phyloP scores from a whole-genome alignment of 805 yeast genomes.

The Ogataea philodendri region DNA sequence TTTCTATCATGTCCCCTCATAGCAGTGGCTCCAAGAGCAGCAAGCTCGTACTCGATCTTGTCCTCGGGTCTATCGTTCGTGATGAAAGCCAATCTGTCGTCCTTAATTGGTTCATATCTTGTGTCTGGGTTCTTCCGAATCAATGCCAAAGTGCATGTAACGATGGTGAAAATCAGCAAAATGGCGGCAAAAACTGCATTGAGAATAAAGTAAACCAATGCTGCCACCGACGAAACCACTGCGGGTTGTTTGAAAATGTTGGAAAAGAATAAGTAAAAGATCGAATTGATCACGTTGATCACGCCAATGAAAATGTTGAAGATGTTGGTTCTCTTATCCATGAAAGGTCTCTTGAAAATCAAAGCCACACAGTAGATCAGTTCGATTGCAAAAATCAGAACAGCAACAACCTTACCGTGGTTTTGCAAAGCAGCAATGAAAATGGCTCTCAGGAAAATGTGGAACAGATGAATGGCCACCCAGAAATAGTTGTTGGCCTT shows the following conservation, averaged over 20 bases:
- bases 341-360: slow-evolving; percentile 77
- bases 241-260: slow-evolving; percentile 79
- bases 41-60: slow-evolving; percentile 57
- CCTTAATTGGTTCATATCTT: slow-evolving; percentile 93
- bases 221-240: slow-evolving; percentile 89
- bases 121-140: slow-evolving; percentile 91
- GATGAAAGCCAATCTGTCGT: slow-evolving; percentile 94
- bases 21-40: slow-evolving; percentile 70
- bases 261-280: slow-evolving; percentile 87
- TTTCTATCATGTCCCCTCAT: slow-evolving; percentile 57
- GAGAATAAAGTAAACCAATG: slow-evolving; percentile 80
- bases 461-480: slow-evolving; percentile 60
- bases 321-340: slow-evolving; percentile 93
- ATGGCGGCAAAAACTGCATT: slow-evolving; percentile 87
- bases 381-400: slow-evolving; percentile 74
- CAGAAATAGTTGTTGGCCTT: slow-evolving; percentile 87
- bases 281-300: slow-evolving; percentile 75
- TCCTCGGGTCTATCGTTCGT: slow-evolving; percentile 45
- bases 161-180: slow-evolving; percentile 78
- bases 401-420: slow-evolving; percentile 79
- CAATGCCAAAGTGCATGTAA: slow-evolving; percentile 82
- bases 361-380: slow-evolving; percentile 61
- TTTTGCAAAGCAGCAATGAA: slow-evolving; percentile 84
- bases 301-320: slow-evolving; percentile 85
- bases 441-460: slow-evolving; percentile 70